Base-by-base conservation (phyloP, 108 stramenopile genomes). In the Cyclotella baltica region DNA sequence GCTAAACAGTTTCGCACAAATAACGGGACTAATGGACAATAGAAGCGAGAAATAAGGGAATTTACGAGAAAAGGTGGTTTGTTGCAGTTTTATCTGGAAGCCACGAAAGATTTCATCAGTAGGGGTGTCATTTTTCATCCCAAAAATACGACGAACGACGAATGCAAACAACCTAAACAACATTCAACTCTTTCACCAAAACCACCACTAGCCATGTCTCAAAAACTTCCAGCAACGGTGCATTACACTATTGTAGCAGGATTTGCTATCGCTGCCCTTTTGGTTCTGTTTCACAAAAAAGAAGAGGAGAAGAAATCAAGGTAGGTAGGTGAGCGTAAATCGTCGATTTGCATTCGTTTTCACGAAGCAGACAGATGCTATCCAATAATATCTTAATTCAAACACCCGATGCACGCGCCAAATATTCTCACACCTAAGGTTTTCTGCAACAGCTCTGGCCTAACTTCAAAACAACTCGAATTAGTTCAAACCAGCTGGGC, bases 401-500 rank as follows among this genome's bases (percentile, higher is more conserved):
- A n/a, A n/a, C n/a, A n/a, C n/a, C n/a, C 6, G n/a, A 4, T 16
- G 4, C 47, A 48, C 2, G 2, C n/a, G 6, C 47, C 4, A 48
- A 6, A 1, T 48, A 48, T 48, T 48, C 47, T 48, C 47, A 4
- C 4, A 48, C 47, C 47, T n/a, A 1, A n/a, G 2, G 2, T 2
- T 25, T 25, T 22, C 55, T 55, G 11, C 4, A 25, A 6, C 11
- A 25, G 22, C 25, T n/a, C 4, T 27, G 25, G 55, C 5, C 23
- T 65, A 25, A 40, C 64, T 23, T 15, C 58, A 4, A 58, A 61
- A 25, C 72, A 72, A 72, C 57, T 57, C 33, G 27, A 28, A 40
- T 69, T 78, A 20, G 77, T 78, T 34, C 77, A 78, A 53, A 56
- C 61, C 15, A 70, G 69, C 36, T 78, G 77, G 77, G 77, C 46